Evolutionary conservation across 768 basidiomycete species (phyloP).

Genomic region (Suillus sp.): DNA sequence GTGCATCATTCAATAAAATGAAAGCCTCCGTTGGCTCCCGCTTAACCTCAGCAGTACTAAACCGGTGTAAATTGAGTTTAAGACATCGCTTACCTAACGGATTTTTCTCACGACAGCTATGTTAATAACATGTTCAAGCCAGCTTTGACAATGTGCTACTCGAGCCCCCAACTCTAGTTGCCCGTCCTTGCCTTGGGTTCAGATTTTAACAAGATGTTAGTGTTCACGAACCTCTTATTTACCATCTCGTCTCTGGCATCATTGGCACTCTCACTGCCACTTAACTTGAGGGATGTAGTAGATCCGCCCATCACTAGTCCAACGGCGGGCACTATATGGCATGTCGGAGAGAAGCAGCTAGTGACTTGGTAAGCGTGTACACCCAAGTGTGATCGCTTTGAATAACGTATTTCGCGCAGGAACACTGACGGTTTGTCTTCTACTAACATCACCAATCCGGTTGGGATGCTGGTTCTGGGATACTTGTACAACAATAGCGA

Average conservation of each 20-base stretch:
- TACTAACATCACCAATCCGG: conserved; percentile 30
- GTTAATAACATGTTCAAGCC: conserved; percentile 2
- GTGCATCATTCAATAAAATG: no score
- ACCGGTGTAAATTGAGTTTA: neutral
- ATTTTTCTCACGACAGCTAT: conserved; percentile 5
- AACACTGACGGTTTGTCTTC: conserved; percentile 30
- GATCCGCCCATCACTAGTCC: conserved; percentile 51
- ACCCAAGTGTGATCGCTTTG: conserved; percentile 38
- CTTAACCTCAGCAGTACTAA: no score
- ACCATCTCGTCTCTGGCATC: conserved; percentile 24
- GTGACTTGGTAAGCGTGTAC: conserved; percentile 51
- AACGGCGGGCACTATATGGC: conserved; percentile 44
- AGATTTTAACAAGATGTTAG: neutral
- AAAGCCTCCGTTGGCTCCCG: no score
- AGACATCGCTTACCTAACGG: neutral
- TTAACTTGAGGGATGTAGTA: conserved; percentile 46
- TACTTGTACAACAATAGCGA: conserved; percentile 31
- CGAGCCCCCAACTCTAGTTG: neutral
- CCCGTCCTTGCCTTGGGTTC: neutral
- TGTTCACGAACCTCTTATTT: conserved; percentile 28
- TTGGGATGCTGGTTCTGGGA: conserved; percentile 34
- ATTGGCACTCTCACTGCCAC: conserved; percentile 33
- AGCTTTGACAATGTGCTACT: neutral
- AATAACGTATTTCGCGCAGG: conserved; percentile 42
- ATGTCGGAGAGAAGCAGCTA: conserved; percentile 43